Evolutionary conservation across 441 rosid species (phyloP).

Genomic region (Raphanus hybrid): DNA sequence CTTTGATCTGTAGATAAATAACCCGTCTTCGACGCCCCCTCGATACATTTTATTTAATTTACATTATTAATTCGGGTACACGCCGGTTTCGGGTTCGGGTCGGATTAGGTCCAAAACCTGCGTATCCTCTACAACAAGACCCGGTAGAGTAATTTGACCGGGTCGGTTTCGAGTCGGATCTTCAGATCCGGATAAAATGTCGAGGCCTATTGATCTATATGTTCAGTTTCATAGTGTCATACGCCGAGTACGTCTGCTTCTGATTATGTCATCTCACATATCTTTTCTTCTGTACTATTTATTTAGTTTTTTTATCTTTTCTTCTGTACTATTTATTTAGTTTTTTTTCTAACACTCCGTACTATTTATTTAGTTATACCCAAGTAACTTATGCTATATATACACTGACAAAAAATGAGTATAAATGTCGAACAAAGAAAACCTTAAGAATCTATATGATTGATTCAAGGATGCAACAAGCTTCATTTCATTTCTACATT

Average conservation of each 20-base stretch:
- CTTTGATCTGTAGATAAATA: too few species aligned
- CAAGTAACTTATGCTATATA: neutral
- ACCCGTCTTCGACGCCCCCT: too few species aligned
- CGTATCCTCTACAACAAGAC: too few species aligned
- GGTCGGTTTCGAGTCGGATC: too few species aligned
- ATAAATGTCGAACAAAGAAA: neutral
- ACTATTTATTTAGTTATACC: neutral
- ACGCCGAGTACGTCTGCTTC: constrained; percentile 11
- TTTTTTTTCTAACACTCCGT: neutral
- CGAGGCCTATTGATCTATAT: neutral
- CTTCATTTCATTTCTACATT: neutral
- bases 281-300: neutral
- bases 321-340: neutral
- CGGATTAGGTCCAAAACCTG: too few species aligned
- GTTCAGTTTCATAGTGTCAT: constrained; percentile 13
- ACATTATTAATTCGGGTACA: too few species aligned
- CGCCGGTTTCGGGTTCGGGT: too few species aligned
- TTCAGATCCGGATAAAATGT: too few species aligned
- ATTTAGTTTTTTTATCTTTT: too few species aligned
- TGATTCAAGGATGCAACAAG: neutral
- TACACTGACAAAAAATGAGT: neutral
- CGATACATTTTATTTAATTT: too few species aligned
- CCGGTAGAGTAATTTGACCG: too few species aligned
- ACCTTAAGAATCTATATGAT: neutral
- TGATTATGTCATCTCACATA: constrained; percentile 9